Percentiles rank a stretch among this genome's conserved stretches.
These are phyloP conservation scores for Botryosphaeria dothidea DNA, from an alignment of 2,329 filamentous ascomycete genomes.

Conservation along the genomic window DNA sequence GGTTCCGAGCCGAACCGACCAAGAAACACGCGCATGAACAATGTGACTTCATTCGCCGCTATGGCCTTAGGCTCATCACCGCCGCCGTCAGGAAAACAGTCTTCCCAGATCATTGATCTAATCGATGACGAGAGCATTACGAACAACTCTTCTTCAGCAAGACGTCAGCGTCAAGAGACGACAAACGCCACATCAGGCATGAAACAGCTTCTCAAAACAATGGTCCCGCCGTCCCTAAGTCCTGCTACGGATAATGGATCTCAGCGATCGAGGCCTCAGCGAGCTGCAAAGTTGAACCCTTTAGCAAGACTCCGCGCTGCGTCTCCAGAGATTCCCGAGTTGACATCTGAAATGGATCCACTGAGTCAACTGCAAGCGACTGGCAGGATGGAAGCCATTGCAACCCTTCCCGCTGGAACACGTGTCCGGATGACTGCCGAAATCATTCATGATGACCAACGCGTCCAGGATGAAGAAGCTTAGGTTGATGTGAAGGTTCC, in stretches of 20 bases:
- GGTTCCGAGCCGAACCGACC: background rate
- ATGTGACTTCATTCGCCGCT: no score
- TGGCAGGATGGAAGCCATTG: background rate
- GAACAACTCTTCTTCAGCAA: background rate
- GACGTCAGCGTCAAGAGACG: background rate
- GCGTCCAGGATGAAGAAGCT: background rate
- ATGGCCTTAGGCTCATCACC: background rate
- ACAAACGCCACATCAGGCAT: background rate
- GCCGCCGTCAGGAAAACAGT: background rate
- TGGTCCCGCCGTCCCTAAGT: background rate
- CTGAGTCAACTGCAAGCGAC: background rate
- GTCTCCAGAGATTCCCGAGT: background rate
- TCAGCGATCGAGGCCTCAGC: background rate
- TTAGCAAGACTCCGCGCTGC: background rate
- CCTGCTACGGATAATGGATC: no score
- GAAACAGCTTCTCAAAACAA: background rate
- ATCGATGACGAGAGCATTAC: background rate
- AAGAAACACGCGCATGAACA: no score
- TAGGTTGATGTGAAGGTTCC: no score
- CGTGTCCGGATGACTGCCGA: background rate
- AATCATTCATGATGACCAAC: background rate
- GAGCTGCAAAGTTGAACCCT: background rate
- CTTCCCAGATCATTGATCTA: background rate
- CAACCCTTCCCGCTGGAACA: background rate
- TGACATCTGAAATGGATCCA: background rate